A percentile compares a stretch with the other conserved stretches of the same genome.
Evolutionary conservation across 345 rosid genomes (phyloP).

Genomic region (Eucalyptus grandis): DNA sequence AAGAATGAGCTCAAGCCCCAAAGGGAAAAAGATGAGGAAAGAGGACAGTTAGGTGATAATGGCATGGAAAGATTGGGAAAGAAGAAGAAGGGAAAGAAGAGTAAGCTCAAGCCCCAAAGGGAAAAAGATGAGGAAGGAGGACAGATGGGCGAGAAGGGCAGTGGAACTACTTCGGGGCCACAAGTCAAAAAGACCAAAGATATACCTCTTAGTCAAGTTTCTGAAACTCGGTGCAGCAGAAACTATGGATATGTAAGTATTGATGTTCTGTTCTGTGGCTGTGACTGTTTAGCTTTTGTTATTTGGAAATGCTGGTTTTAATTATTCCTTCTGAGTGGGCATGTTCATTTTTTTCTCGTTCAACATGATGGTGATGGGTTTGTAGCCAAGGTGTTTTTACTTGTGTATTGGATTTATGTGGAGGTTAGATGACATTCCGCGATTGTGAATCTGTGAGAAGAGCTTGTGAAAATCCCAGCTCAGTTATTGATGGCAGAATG

Average conservation of each 20-base stretch:
- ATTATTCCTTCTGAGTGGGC: neutral
- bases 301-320: neutral
- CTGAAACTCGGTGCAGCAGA: neutral
- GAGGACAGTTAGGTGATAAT: neutral
- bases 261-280: neutral
- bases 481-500: conserved; percentile 23
- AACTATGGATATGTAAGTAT: conserved; percentile 13
- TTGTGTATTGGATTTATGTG: neutral
- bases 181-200: neutral
- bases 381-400: neutral
- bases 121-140: neutral
- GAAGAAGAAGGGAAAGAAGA: neutral
- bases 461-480: conserved; percentile 23
- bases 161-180: neutral
- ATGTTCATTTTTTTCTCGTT: neutral
- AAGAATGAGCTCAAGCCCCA: neutral
- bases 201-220: neutral
- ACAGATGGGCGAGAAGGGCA: neutral
- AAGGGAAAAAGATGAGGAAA: neutral
- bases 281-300: neutral
- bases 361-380: neutral
- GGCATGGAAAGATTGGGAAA: neutral
- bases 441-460: conserved; percentile 11
- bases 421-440: conserved; percentile 1
- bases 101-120: neutral